Evolutionary conservation across 768 basidiomycete species (phyloP).

Genomic region (Mycena leptocephala): DNA sequence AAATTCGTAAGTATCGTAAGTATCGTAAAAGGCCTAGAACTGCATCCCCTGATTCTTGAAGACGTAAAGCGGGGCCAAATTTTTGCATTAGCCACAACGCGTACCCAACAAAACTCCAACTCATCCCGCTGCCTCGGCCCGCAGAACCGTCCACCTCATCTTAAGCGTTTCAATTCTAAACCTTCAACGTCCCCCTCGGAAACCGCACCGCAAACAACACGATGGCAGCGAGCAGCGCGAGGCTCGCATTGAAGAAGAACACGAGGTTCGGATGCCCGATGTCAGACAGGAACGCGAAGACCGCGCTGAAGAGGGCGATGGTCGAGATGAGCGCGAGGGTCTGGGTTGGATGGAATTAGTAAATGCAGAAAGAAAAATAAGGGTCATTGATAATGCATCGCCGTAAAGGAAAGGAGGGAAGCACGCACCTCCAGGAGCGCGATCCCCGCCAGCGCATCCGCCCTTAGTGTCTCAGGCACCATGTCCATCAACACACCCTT

Average conservation of each 20-base stretch:
- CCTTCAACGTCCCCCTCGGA: background rate
- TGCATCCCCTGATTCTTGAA: no score
- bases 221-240: constrained; percentile 16
- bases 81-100: no score
- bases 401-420: background rate
- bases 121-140: no score
- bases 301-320: background rate
- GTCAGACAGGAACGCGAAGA: constrained; percentile 22
- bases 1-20: no score
- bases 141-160: no score
- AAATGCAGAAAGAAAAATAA: background rate
- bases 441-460: constrained; percentile 6
- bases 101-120: no score
- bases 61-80: no score
- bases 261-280: constrained; percentile 25
- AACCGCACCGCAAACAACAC: constrained; percentile 25
- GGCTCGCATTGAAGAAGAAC: constrained; percentile 23
- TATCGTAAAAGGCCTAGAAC: no score
- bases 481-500: constrained; percentile 30
- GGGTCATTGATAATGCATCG: no score
- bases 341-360: background rate
- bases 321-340: background rate
- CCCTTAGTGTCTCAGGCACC: background rate
- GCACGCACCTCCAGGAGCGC: background rate
- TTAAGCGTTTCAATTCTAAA: no score